Conservation (phyloP, 768 basidiomycete genomes). For the Hypholoma fasciculare region DNA sequence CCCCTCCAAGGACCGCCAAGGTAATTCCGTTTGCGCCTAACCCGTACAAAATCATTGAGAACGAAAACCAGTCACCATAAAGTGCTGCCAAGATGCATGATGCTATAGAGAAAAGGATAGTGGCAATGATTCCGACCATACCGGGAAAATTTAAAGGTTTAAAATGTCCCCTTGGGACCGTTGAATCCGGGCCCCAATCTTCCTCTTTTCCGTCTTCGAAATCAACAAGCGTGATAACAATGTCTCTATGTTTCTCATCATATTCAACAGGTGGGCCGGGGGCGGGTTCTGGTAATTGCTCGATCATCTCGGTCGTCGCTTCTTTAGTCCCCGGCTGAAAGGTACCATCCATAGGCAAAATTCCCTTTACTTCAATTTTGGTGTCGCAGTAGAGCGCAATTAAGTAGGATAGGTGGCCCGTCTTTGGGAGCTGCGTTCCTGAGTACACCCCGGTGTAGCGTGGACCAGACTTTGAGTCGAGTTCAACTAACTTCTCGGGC, state of each 20-base stretch:
- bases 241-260: neutral
- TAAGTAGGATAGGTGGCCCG: slow-evolving; percentile 7
- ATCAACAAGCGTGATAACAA: neutral
- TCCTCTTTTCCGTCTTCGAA: neutral
- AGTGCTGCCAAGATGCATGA: slow-evolving; percentile 2
- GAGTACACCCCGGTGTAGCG: slow-evolving; percentile 6
- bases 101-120: neutral
- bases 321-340: too few relatives aligned
- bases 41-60: slow-evolving; percentile 6
- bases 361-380: too few relatives aligned
- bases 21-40: neutral
- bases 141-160: neutral
- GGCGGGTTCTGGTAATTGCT: too few relatives aligned
- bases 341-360: too few relatives aligned
- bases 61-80: slow-evolving; percentile 11
- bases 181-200: neutral
- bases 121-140: neutral
- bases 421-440: neutral
- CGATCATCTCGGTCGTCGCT: too few relatives aligned
- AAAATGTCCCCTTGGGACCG: neutral
- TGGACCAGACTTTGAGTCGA: slow-evolving; percentile 6
- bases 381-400: neutral
- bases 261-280: too few relatives aligned
- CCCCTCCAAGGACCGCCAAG: too few relatives aligned
- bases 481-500: slow-evolving; percentile 4